Evolutionary conservation across 108 stramenopile species (phyloP), one percentile per base, ranked within the genome.

Genomic region (Cyclotella choctawhatcheeana): DNA sequence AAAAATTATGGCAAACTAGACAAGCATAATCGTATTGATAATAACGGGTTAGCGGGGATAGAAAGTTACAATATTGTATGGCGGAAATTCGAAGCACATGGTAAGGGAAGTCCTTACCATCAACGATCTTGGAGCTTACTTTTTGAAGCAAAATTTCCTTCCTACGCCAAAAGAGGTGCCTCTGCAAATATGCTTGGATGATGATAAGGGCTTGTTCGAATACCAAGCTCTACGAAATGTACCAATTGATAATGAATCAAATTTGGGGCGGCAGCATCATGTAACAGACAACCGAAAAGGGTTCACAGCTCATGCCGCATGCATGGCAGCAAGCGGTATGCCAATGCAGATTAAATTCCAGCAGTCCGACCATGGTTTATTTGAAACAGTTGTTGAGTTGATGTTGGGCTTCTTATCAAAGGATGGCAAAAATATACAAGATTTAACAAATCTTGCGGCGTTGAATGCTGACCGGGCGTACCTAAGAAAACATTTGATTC

Each of bases 391-490:
- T 10, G 31, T 59, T 59, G 58, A 59, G 24, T 12, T 59, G n/a
- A 12, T 34, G 5, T 26, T n/a, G 5, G 24, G 58, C 24, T n/a
- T 59, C 5, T 59, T 59, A 7, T 24, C n/a, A n/a, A n/a, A 5
- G 13, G 58, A 59, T 30, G 31, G 31, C 58, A 59, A 59, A 30
- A n/a, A 6, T n/a, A 34, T 59, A 5, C 58, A 13, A 12, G 58
- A 59, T 25, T 25, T 59, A 59, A 33, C 21, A 6, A 59, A 26
- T 34, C 16, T 33, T 34, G 58, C 58, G 6, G 25, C 24, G 10
- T 34, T 59, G 58, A 59, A 59, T 25, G 58, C 58, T 12, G 58
- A 59, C 29, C 58, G 58, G 13, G 31, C 29, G 5, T 59, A 59
- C n/a, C n/a, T 34, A n/a, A 5, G 58, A 12, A 59, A 22, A 26